Evolutionary conservation across 805 yeast species (phyloP), one percentile per base, ranked within the genome.

Genomic region (Metschnikowia sp.): DNA sequence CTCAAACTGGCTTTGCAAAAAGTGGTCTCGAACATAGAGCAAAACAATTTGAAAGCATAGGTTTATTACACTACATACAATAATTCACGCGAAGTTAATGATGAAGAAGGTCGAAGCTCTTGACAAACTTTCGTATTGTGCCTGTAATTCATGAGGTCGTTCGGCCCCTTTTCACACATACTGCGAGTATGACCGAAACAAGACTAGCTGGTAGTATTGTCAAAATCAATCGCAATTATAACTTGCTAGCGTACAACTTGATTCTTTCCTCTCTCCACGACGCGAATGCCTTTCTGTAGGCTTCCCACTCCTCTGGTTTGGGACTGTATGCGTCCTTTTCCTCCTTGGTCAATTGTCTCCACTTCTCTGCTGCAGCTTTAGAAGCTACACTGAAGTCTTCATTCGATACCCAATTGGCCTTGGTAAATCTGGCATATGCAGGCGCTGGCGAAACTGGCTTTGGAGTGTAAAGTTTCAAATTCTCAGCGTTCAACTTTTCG

Each of bases 1-100:
- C 58, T 79, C 47, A 68, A 60, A 35, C 55, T 65, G 29, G 77
- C 74, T 34, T 59, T 76, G 33, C 32, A 37, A 11, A 50, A 43
- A 28, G 58, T 54, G 3, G 52, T 50, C 11, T 22, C 42, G n/a
- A 42, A 42, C 40, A 30, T 41, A 18, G 44, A 39, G 32, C 29
- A 15, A 13, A 19, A 15, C 31, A 29, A 35, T 22, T 8, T 19
- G 10, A 8, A 19, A 13, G 11, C 12, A 10, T 34, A 34, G 15
- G n/a, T 5, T 22, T 22, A 22, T 22, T 22, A 22, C 22, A 22
- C 22, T 2, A 22, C 22, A 22, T 22, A 22, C 4, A 22, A 22
- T 22, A 22, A 22, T 22, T 6, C 22, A 22, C 22, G 22, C 22
- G 22, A 22, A 22, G 22, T 22, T 4, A 22, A 22, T 22, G 4